Evolutionary conservation across 2,329 filamentous ascomycete genomes (phyloP), one percentile per base, ranked within the genome.

Genomic region (Hypomyces perniciosus): DNA sequence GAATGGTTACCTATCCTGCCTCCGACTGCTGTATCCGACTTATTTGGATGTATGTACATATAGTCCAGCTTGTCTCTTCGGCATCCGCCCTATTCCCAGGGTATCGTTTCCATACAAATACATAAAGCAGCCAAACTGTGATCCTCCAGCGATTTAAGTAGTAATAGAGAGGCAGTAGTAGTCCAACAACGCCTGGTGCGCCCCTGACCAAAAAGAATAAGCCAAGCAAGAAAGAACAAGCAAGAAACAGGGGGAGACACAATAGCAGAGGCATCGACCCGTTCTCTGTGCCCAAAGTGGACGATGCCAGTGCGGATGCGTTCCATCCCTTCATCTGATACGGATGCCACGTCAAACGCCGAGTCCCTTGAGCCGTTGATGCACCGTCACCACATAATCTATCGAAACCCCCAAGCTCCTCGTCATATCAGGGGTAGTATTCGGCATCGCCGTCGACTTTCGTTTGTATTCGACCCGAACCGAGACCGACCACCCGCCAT

Each of bases 61-160:
- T 28, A 12, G 28, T 6, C 48, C 30, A 27, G 13, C 33, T 33
- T 35, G 29, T 35, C 35, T 52, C 45, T 12, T 44, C 8, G 45
- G 39, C 35, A 30, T 30, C 50, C 38, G 45, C 52, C 49, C 44
- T 45, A 27, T 48, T 27, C 38, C 50, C 49, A 45, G 51, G 51
- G 51, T 53, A 53, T 53, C 51, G 41, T 53, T 43, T 42, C 35
- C 48, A 30, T 42, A 46, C 35, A 49, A n/a, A 27, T 45, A 27
- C 40, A 43, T 7, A 48, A 41, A 28, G 28, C 42, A 43, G 41
- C 34, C 34, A 44, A 37, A 13, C 34, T 38, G 9, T 13, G 29
- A 34, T 33, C 30, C 42, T 33, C 38, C 31, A 31, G 50, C 35
- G 8, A 41, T 20, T 20, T 20, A 50, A 40, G 47, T 42, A 44